These are phyloP conservation scores for Populus deltoides DNA, from an alignment of 345 rosid species.

Conservation along the genomic window DNA sequence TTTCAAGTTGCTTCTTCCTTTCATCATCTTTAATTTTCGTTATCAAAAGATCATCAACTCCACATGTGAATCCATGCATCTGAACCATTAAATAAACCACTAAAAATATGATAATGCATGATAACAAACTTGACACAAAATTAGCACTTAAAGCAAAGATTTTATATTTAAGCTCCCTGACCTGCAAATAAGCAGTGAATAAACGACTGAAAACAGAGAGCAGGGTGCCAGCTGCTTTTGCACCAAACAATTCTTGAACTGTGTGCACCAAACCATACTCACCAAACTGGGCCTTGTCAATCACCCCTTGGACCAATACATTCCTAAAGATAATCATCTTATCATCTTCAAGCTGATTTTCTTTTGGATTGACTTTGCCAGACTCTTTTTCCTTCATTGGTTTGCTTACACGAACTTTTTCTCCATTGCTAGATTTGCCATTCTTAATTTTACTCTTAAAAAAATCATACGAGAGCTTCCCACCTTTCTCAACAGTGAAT, in stretches of 20 bases:
- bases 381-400: slow-evolving; percentile 6
- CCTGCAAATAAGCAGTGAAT: slow-evolving; percentile 90
- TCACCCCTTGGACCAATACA: slow-evolving; percentile 78
- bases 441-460: slow-evolving; percentile 48
- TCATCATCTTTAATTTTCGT: slow-evolving; percentile 54
- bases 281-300: slow-evolving; percentile 98
- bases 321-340: slow-evolving; percentile 62
- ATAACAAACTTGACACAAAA: background rate
- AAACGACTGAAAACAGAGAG: slow-evolving; percentile 87
- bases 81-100: slow-evolving; percentile 40
- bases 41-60: slow-evolving; percentile 91
- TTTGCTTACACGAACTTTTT: slow-evolving; percentile 1
- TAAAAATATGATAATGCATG: slow-evolving; percentile 20
- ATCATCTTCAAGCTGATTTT: slow-evolving; percentile 56
- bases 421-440: slow-evolving; percentile 6
- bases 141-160: background rate
- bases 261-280: slow-evolving; percentile 93
- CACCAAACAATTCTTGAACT: slow-evolving; percentile 89
- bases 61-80: slow-evolving; percentile 98
- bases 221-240: slow-evolving; percentile 79
- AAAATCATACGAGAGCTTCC: slow-evolving; percentile 70
- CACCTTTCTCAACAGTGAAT: slow-evolving; percentile 73
- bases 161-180: slow-evolving; percentile 20
- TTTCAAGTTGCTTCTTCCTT: slow-evolving; percentile 73
- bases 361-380: slow-evolving; percentile 4